These are phyloP conservation scores for Malania oleifera DNA, from an alignment of 164 flowering plant species.

Conservation along the genomic window DNA sequence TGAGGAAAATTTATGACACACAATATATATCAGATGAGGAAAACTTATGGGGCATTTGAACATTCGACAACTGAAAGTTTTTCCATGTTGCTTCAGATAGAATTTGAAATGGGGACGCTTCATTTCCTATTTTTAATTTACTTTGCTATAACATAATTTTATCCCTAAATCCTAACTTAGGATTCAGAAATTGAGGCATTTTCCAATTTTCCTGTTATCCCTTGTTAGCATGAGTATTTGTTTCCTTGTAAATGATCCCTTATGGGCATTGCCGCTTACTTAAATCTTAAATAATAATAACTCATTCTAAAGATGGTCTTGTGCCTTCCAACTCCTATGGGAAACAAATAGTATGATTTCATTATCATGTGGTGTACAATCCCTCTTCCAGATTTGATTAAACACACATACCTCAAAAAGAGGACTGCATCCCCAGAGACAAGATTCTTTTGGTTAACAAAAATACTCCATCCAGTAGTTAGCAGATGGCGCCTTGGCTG, in stretches of 20 bases:
- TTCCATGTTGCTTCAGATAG: not conserved
- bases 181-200: too few relatives aligned
- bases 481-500: constrained; percentile 96
- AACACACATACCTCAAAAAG: constrained; percentile 43
- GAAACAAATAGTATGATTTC: not conserved
- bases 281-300: too few relatives aligned
- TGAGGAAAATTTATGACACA: too few relatives aligned
- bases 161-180: too few relatives aligned
- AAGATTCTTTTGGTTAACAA: constrained; percentile 86
- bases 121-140: not conserved
- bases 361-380: not conserved
- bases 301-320: not conserved
- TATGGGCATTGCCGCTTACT: too few relatives aligned
- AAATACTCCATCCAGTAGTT: constrained; percentile 94
- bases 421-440: constrained; percentile 82
- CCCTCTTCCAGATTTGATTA: not conserved
- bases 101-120: not conserved
- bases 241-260: too few relatives aligned
- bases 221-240: too few relatives aligned
- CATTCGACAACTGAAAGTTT: too few relatives aligned
- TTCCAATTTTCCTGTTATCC: too few relatives aligned
- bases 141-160: too few relatives aligned
- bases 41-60: too few relatives aligned
- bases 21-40: too few relatives aligned
- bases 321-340: not conserved